A percentile compares a stretch with the other conserved stretches of the same genome.
phyloP scores from a whole-genome alignment of 2,329 filamentous ascomycete genomes.

The Apiospora saccharicola region DNA sequence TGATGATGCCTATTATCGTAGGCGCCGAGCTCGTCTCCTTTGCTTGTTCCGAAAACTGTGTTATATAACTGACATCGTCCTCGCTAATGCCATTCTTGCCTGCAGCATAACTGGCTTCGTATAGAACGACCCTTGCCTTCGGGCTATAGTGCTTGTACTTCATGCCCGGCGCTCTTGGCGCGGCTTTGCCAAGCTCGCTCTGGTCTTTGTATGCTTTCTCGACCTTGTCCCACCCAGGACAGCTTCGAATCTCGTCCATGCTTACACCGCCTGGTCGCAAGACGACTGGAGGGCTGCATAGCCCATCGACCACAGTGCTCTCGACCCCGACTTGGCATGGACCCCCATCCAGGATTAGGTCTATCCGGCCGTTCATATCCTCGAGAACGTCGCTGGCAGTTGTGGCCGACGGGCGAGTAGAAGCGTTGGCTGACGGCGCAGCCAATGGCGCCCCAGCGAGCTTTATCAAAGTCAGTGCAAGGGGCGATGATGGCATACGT shows the following conservation, averaged over 20 bases:
- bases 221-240: slow-evolving; percentile 82
- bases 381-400: slow-evolving; percentile 87
- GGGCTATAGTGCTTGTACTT: slow-evolving; percentile 99
- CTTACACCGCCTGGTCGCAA: slow-evolving; percentile 88
- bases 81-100: slow-evolving; percentile 46
- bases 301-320: slow-evolving; percentile 93
- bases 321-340: slow-evolving; percentile 89
- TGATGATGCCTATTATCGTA: slow-evolving; percentile 58
- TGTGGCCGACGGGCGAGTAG: slow-evolving; percentile 91
- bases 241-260: slow-evolving; percentile 77
- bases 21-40: slow-evolving; percentile 28
- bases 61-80: slow-evolving; percentile 42
- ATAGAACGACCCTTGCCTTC: slow-evolving; percentile 83
- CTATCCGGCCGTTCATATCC: slow-evolving; percentile 83
- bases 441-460: slow-evolving; percentile 81
- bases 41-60: slow-evolving; percentile 29
- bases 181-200: slow-evolving; percentile 67
- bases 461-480: slow-evolving; percentile 89
- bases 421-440: slow-evolving; percentile 93
- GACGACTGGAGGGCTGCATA: slow-evolving; percentile 81
- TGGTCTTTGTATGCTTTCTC: slow-evolving; percentile 81
- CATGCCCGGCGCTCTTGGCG: slow-evolving; percentile 92
- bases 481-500: slow-evolving; percentile 83
- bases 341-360: slow-evolving; percentile 88
- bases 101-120: slow-evolving; percentile 62